Evolutionary conservation across 345 rosid species (phyloP), one percentile per base, ranked within the genome.

Genomic region (Anastatica hierochuntica): DNA sequence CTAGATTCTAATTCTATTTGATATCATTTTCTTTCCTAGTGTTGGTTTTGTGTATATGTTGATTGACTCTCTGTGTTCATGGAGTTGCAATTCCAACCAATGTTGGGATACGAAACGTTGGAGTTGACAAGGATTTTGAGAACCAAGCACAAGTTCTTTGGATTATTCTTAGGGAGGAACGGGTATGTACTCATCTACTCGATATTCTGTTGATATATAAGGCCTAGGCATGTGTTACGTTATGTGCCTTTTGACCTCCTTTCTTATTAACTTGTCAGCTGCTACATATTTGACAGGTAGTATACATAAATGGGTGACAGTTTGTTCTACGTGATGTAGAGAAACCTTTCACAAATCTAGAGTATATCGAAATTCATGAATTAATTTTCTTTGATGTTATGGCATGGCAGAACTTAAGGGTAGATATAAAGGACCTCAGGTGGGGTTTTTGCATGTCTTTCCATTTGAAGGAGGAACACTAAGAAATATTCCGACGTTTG

Each of bases 121-220:
- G 96, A 40, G 87, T 84, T 40, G 76, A 72, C 34, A 81, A 73
- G 57, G 88, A 79, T n/a, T n/a, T n/a, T 14, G 79, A 78, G 47
- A 75, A 65, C 60, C 74, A 62, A 67, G 78, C 72, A 5, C 65
- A 69, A 62, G 80, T 87, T 71, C 79, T 90, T 45, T 90, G 98
- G 98, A 75, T 90, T 75, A 84, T 76, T 69, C 96, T 90, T 42
- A 89, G 98, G 0, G 98, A 90, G 73, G 98, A 90, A 67, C 96
- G 95, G 72, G 96, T 87, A 82, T 61, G 21, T 14, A n/a, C n/a
- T n/a, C n/a, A n/a, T 14, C 24, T n/a, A n/a, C n/a, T n/a, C n/a
- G n/a, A n/a, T n/a, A n/a, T n/a, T n/a, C n/a, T n/a, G n/a, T n/a
- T n/a, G n/a, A 44, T 53, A 35, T 43, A 4, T 15, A 21, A 16